Evolutionary conservation across 116 monocot species (phyloP), one percentile per base, ranked within the genome.

Genomic region (Cymodocea nodosa): DNA sequence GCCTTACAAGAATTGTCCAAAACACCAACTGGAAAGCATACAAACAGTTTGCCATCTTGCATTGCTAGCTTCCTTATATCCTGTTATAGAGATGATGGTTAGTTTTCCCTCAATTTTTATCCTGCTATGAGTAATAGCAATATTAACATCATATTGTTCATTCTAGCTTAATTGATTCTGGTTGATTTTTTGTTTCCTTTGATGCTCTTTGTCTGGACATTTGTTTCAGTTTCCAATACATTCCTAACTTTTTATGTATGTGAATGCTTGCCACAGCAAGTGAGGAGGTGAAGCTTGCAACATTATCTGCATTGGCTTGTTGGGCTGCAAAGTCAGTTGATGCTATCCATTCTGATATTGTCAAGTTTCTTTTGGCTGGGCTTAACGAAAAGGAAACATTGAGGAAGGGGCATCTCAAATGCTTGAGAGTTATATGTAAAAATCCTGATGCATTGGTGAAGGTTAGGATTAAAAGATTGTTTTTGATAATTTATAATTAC

Each of bases 231-330:
- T 2, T 44, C 44, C 44, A 30, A 1, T 11, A 44, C 44, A 44
- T 44, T 8, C 11, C 44, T 44, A 8, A 44, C 6, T 16, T 54
- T 54, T 48, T 0, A 54, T 56, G 23, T 24, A 20, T 70, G 65
- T 65, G 49, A 49, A 54, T 44, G 44, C 6, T 0, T 44, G 11
- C 44, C 44, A 44, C 71, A 97, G 97, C 85, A 70, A 97, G 80
- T 69, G 97, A 97, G 72, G 97, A 97, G 56, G 97, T 97, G 69
- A 97, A 97, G 78, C 59, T 97, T 70, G 82, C 82, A 54, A 70
- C 82, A 62, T 73, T 97, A 57, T 81, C 76, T 71, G 85, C 91
- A 24, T 77, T 97, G 68, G 74, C 82, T 48, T 85, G 81, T n/a
- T 97, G 97, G 97, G 73, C 69, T 49, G 75, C 74, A 40, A 86